A percentile compares a stretch with the other conserved stretches of the same genome.
Evolutionary conservation across 1,284 basidiomycete species (phyloP).

Genomic region (Spongispora temasekensis): DNA sequence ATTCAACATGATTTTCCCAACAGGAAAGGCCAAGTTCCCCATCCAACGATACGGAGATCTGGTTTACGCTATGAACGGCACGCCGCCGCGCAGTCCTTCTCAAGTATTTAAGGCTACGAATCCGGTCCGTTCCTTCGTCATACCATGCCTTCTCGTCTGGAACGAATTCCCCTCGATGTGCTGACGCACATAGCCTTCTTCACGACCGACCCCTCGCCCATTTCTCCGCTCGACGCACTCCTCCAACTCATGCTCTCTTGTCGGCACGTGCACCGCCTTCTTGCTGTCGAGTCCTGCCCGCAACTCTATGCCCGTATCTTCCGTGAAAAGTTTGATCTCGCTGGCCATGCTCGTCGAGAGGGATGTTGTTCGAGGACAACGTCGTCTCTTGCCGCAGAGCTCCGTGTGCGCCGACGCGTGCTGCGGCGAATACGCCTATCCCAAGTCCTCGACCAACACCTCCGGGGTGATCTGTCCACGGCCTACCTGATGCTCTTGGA

Average conservation of each 20-base stretch:
- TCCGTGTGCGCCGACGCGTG: constrained; percentile 44
- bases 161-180: constrained; percentile 50
- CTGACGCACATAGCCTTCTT: constrained; percentile 54
- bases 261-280: constrained; percentile 44
- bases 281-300: constrained; percentile 48
- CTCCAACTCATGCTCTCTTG: constrained; percentile 46
- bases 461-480: constrained; percentile 50
- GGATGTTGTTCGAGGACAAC: constrained; percentile 36
- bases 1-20: constrained; percentile 39
- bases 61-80: constrained; percentile 38
- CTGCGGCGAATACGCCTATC: constrained; percentile 45
- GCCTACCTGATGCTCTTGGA: constrained; percentile 55
- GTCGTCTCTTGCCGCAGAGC: constrained; percentile 48
- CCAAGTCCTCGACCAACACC: constrained; percentile 32
- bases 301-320: constrained; percentile 67
- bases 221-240: constrained; percentile 41
- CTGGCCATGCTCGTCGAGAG: constrained; percentile 40
- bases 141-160: constrained; percentile 46
- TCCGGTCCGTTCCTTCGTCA: constrained; percentile 16
- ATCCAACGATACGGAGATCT: constrained; percentile 38
- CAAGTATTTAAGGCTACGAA: constrained; percentile 28
- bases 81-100: constrained; percentile 31
- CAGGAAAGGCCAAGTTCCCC: constrained; percentile 38
- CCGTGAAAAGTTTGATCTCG: constrained; percentile 52
- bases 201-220: constrained; percentile 38